Evolutionary conservation across 345 rosid species (phyloP), one percentile per base, ranked within the genome.

Genomic region (Hevea brasiliensis): DNA sequence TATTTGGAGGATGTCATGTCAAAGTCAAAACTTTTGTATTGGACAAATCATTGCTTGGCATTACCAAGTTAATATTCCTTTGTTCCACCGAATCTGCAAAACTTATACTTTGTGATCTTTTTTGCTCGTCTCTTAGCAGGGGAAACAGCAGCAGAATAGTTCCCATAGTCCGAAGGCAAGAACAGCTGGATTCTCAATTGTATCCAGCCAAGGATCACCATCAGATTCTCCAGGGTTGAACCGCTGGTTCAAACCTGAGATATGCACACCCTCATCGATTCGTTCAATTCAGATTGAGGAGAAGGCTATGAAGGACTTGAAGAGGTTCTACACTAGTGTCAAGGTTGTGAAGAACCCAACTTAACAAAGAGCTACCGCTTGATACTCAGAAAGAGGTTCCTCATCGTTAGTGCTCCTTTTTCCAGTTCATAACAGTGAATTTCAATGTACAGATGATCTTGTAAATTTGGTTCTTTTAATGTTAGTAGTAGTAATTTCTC

Each of bases 201-300:
- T 86, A 21, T 65, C 85, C 0, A 79, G 93, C 67, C 98, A 87
- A 74, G 96, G 91, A 14, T 95, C 94, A 0, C 97, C 99, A 3
- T 89, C 96, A 24, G 99, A 95, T 48, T 77, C 97, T 48, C 83
- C 94, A 21, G 98, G 88, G 51, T 73, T 84, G 81, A 95, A 86
- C 81, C 89, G 98, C 61, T 95, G 99, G 99, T 95, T 87, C 87
- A 95, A 87, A 80, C 97, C 96, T 3, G 99, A 95, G 73, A 66
- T 77, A 0, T 89, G 87, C 66, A 58, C 87, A 42, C 86, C 94
- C 7, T 92, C 99, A 15, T 84, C 98, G 7, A 84, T 95, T 47
- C 89, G 96, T 1, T 89, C 98, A 56, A 70, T 95, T 73, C 98
- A 95, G 85, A 89, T 92, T 0, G 99, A 95, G 81, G 99, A 92